phyloP scores from a whole-genome alignment of 768 basidiomycete genomes.

The Lactarius tabidus region DNA sequence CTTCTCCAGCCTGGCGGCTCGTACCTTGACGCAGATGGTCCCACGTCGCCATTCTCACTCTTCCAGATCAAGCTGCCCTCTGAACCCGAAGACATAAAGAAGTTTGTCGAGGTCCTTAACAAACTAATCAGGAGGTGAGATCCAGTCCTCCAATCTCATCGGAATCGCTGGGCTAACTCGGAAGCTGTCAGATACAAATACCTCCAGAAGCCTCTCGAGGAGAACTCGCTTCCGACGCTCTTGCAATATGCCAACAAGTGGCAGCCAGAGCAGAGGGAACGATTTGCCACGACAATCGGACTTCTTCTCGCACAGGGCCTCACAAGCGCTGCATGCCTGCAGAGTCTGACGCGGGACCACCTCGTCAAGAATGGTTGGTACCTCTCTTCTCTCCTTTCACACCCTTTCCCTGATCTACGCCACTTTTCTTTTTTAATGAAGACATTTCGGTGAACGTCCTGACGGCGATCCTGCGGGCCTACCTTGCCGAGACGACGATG shows the following conservation, averaged over 20 bases:
- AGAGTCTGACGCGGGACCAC: constrained; percentile 87
- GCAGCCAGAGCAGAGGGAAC: constrained; percentile 71
- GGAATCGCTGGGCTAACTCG: constrained; percentile 14
- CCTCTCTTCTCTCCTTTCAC: background rate
- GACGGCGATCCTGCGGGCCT: constrained; percentile 75
- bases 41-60: constrained; percentile 84
- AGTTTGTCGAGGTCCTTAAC: constrained; percentile 90
- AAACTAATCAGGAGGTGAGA: constrained; percentile 89
- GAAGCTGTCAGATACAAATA: constrained; percentile 81
- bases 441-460: constrained; percentile 76
- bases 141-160: background rate
- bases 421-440: constrained; percentile 30
- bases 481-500: constrained; percentile 78
- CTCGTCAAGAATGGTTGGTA: constrained; percentile 94
- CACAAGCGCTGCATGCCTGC: constrained; percentile 70
- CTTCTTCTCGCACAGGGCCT: constrained; percentile 83
- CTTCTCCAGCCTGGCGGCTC: constrained; percentile 94
- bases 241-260: constrained; percentile 90
- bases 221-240: constrained; percentile 72
- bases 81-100: constrained; percentile 83
- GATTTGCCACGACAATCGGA: constrained; percentile 77
- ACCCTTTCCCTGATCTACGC: constrained; percentile 7
- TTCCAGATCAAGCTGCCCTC: constrained; percentile 76
- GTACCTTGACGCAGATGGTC: constrained; percentile 84
- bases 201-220: constrained; percentile 95